Base-by-base conservation (phyloP, 2,329 filamentous ascomycete species). In the Cytospora paraplurivora region DNA sequence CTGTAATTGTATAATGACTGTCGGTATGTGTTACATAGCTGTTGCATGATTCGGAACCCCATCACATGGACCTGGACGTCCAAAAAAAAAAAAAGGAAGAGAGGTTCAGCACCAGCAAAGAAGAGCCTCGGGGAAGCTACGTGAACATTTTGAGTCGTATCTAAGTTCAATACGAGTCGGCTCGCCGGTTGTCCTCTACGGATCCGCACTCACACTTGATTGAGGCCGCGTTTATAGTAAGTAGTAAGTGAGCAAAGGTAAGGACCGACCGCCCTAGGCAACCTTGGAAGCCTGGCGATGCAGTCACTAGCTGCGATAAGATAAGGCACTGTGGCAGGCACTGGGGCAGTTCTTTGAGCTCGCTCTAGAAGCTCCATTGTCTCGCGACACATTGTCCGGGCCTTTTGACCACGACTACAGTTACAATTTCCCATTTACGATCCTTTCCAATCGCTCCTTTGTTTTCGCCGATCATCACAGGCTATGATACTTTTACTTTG, bases 1-100 rank as follows among this genome's bases (percentile, higher is more conserved):
- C 32, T 62, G 41, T 66, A 66, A 62, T 64, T 66, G 58, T 66
- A 64, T 64, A 64, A 64, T 64, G 59, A 62, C 51, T 49, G 41
- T 58, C 49, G 56, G 34, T 54, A 49, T 52, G 47, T 27, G 4
- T n/a, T 34, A 54, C 47, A 58, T 35, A 35, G 38, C 35, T 54
- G 38, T 17, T 47, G 49, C 50, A 56, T 59, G 41, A 35, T 49
- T 50, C 50, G 35, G 54, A 13, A 57, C 35, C 35, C 17, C 1
- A 8, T n/a, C 11, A 0, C n/a, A 47, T 47, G 44, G n/a, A 21
- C 44, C 10, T 19, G 8, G 12, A 4, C 3, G n/a, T 47, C 44
- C 44, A 21, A 37, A 8, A 47, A 19, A 21, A 37, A 8, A 47
- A 19, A 47, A 19, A 6, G 19, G 8, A 21, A 21, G n/a, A 47